Evolutionary conservation across 345 rosid genomes (phyloP).

Genomic region (Fremontodendron californicum): DNA sequence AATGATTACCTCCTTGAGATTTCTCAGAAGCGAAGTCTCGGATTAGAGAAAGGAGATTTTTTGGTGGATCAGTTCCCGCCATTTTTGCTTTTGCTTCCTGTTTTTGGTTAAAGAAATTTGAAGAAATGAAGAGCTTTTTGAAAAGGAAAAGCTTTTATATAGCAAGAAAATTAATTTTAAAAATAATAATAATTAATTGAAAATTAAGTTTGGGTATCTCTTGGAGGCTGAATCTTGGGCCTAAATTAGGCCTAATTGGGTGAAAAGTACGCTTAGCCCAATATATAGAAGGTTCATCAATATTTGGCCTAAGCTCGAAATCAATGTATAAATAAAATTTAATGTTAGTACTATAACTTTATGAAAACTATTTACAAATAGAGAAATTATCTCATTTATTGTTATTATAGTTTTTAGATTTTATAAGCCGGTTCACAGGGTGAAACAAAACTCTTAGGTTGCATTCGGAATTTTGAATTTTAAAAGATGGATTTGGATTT

Average conservation of each 20-base stretch:
- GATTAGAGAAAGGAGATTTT: constrained; percentile 59
- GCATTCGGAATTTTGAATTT: too few relatives aligned
- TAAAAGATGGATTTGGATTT: too few relatives aligned
- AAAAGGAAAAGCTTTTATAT: neutral
- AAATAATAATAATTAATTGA: neutral
- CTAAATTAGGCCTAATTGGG: neutral
- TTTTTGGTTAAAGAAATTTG: neutral
- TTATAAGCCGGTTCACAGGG: too few relatives aligned
- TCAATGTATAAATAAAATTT: neutral
- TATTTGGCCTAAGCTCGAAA: neutral
- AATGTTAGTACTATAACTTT: too few relatives aligned
- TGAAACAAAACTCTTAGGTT: too few relatives aligned
- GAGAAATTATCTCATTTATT: too few relatives aligned
- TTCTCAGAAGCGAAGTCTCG: constrained; percentile 70
- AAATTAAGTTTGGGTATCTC: neutral
- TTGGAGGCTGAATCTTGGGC: neutral
- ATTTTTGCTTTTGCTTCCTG: constrained; percentile 13
- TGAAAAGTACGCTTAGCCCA: neutral
- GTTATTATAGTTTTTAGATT: too few relatives aligned
- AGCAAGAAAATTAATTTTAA: neutral
- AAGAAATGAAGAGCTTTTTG: neutral
- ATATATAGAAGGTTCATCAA: neutral
- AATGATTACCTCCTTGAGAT: constrained; percentile 56
- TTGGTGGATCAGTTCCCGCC: constrained; percentile 76
- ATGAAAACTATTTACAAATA: too few relatives aligned